Base-by-base conservation (phyloP, 2,329 filamentous ascomycete species). In the Graphiopsis chlorocephala region DNA sequence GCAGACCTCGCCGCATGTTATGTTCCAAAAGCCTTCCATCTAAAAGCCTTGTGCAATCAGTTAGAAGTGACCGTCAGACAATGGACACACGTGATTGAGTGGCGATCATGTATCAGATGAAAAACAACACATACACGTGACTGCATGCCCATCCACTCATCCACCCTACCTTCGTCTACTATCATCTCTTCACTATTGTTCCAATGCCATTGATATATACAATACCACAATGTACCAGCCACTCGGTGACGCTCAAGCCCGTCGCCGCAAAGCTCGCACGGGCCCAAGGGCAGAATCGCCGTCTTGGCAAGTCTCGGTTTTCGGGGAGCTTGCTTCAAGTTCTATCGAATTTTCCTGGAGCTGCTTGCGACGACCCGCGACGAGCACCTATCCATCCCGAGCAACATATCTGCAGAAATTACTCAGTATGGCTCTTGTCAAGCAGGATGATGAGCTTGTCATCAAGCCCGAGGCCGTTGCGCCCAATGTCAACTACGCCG, bases 391-490 rank as follows among this genome's bases (percentile, higher is more conserved):
- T 23, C 55, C 33, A 38, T 26, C 17, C 55, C 20, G 35, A 45
- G 33, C 55, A 8, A 58, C 55, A 58, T 58, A 58, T 35, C 29
- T 23, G 35, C 31, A 58, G 35, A 20, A 58, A 42, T 42, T n/a
- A 15, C 25, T 61, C 58, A 61, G 58, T 61, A 73, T 73, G 72
- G 72, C 73, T 63, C 69, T 75, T 63, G 72, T 74, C 26, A 74
- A 72, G 69, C 59, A 70, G 66, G 88, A 90, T 77, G 85, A 86
- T 74, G 90, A 94, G 75, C 92, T 91, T 79, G 85, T 86, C 79
- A 97, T 99, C 84, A 97, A 97, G 88, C 95, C 95, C 64, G 89
- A 96, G 84, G 88, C 90, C 74, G 83, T 86, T 71, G 88, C 89
- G 74, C 91, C 93, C 71, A 83, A 87, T 66, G 84, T 96, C 74